These are phyloP conservation scores for Murraya koenigii DNA, from an alignment of 345 rosid species.

Conservation along the genomic window DNA sequence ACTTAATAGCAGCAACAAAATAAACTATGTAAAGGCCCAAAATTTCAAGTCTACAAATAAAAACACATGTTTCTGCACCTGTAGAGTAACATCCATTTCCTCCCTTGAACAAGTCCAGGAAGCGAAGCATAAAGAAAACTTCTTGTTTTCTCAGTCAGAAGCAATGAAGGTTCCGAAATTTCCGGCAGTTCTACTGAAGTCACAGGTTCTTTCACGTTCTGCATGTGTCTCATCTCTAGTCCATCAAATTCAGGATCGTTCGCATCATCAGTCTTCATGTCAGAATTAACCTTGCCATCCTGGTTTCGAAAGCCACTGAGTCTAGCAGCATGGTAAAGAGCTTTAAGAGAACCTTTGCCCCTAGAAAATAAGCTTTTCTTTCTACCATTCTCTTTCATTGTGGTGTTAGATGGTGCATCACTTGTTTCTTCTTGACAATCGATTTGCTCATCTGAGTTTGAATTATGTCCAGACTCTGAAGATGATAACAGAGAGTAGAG, in stretches of 20 bases:
- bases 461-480: slow-evolving; percentile 44
- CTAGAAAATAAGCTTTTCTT: slow-evolving; percentile 65
- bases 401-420: slow-evolving; percentile 33
- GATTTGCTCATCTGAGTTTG: slow-evolving; percentile 35
- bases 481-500: slow-evolving; percentile 77
- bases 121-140: slow-evolving; percentile 61
- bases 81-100: slow-evolving; percentile 92
- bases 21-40: not conserved
- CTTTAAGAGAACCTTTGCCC: slow-evolving; percentile 71
- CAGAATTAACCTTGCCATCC: slow-evolving; percentile 46
- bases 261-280: slow-evolving; percentile 33
- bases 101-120: slow-evolving; percentile 86
- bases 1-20: not conserved
- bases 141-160: slow-evolving; percentile 68
- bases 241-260: slow-evolving; percentile 41
- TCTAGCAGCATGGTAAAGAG: slow-evolving; percentile 55
- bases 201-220: slow-evolving; percentile 33
- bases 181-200: slow-evolving; percentile 42
- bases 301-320: slow-evolving; percentile 43
- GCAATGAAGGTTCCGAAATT: slow-evolving; percentile 79
- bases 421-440: slow-evolving; percentile 39
- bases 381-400: slow-evolving; percentile 50
- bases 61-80: slow-evolving; percentile 41
- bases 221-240: slow-evolving; percentile 55
- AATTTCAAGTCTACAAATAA: not conserved